A percentile compares a stretch with the other conserved stretches of the same genome.
Conservation (phyloP, 305 asterid species). For the Fraxinus angustifolia region DNA sequence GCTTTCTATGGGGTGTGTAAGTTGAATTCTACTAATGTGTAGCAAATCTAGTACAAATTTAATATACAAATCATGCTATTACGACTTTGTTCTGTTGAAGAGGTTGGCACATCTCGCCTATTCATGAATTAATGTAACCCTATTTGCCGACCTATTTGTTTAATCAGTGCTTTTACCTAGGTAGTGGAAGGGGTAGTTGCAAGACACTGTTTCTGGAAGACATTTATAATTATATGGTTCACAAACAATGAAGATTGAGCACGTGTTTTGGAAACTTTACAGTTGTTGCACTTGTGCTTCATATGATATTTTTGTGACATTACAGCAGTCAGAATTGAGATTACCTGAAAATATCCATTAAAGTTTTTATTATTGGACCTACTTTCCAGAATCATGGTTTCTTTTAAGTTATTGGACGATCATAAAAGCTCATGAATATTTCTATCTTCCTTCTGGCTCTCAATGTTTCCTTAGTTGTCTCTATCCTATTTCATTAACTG, state of each 20-base stretch:
- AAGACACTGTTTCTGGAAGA: slow-evolving; percentile 2
- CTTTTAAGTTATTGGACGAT: not conserved
- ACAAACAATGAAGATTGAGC: not conserved
- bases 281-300: not conserved
- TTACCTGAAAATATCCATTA: not conserved
- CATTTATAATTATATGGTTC: not conserved
- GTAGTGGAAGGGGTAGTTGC: not conserved
- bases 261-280: not conserved
- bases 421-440: not conserved
- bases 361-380: not conserved
- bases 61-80: not conserved
- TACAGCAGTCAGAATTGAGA: not conserved
- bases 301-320: not conserved
- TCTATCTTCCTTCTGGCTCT: not conserved
- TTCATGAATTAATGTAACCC: not conserved
- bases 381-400: not conserved
- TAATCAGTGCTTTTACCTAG: not conserved
- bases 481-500: slow-evolving; percentile 10
- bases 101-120: not conserved
- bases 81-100: not conserved
- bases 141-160: not conserved
- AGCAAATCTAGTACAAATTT: not conserved
- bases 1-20: slow-evolving; percentile 88
- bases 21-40: slow-evolving; percentile 7
- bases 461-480: not conserved